Conservation (phyloP, 2,329 filamentous ascomycete genomes). For the Colletotrichum cordylinicola region DNA sequence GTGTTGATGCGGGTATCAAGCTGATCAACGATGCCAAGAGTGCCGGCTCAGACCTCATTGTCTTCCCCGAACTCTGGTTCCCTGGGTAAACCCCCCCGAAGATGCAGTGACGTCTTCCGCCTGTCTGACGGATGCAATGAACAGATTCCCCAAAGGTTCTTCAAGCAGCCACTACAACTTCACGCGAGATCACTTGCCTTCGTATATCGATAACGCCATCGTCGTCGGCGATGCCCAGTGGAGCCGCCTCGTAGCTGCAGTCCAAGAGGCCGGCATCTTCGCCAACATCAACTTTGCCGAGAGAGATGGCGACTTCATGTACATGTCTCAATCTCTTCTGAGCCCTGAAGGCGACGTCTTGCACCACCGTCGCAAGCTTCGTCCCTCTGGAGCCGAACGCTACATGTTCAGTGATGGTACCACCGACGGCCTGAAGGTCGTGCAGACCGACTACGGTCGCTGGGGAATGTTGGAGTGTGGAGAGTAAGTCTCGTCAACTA, state of each 20-base stretch:
- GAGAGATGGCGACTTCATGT: constrained; percentile 39
- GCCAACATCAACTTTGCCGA: constrained; percentile 39
- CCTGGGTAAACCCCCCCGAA: background rate
- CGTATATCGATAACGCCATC: background rate
- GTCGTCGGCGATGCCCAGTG: background rate
- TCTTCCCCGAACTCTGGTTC: constrained; percentile 4
- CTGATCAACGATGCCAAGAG: background rate
- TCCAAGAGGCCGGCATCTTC: background rate
- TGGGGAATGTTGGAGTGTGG: constrained; percentile 54
- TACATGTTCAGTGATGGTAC: constrained; percentile 53
- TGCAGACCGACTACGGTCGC: constrained; percentile 41
- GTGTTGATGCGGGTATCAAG: background rate
- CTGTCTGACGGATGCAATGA: background rate
- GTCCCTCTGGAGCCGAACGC: constrained; percentile 58
- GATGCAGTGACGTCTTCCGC: background rate
- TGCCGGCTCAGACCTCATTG: background rate
- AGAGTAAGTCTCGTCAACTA: constrained; percentile 35
- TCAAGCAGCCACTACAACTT: background rate
- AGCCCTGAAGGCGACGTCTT: constrained; percentile 42
- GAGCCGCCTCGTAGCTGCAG: background rate
- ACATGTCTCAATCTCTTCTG: constrained; percentile 53
- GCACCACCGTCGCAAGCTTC: constrained; percentile 52
- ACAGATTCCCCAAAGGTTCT: background rate
- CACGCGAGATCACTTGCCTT: background rate
- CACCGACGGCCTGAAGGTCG: constrained; percentile 43